Base-by-base conservation (phyloP, 2,329 filamentous ascomycete genomes). In the Aspergillus sp. region DNA sequence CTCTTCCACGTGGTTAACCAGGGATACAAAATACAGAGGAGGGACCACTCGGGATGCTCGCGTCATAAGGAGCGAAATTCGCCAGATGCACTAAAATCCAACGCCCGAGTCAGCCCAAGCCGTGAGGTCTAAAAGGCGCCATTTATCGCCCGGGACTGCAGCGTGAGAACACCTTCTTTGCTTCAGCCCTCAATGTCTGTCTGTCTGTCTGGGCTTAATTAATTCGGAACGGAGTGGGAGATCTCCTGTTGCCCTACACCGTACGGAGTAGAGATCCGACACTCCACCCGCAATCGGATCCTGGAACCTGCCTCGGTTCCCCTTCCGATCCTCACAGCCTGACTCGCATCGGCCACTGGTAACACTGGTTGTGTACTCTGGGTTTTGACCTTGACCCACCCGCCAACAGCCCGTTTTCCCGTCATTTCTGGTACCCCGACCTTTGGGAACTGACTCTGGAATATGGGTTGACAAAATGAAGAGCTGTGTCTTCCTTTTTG, bases 251-350 rank as follows among this genome's bases (percentile, higher is more conserved):
- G 27, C 27, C 27, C 27, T 30, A 39, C 20, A 20, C 20, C 20
- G 20, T 20, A 20, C 51, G 8, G 27, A 52, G 40, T 17, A 37
- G 41, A 24, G 41, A 53, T 39, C 51, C 41, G 41, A 24, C 41
- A 24, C 51, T 20, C 51, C 51, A 53, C 51, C 30, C 24, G 17
- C 42, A 48, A 39, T 39, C 30, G 13, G 51, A 53, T 53, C 33
- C 48, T 51, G 27, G 42, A 53, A 37, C 39, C 17, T 46, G 30
- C 41, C 51, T 53, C 51, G 51, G 51, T 27, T 27, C 30, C 30
- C 30, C 5, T 46, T 46, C 51, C 51, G 51, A 53, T 40, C 30
- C 41, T 46, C n/a, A 39, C 37, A 15, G 20, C 27, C 24, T 45
- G 24, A 53, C 41, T 53, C 51, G 50, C 41, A 39, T 46, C 22